Evolutionary conservation across 202 grass and related monocot genomes (phyloP).

Genomic region (Setaria viridis): DNA sequence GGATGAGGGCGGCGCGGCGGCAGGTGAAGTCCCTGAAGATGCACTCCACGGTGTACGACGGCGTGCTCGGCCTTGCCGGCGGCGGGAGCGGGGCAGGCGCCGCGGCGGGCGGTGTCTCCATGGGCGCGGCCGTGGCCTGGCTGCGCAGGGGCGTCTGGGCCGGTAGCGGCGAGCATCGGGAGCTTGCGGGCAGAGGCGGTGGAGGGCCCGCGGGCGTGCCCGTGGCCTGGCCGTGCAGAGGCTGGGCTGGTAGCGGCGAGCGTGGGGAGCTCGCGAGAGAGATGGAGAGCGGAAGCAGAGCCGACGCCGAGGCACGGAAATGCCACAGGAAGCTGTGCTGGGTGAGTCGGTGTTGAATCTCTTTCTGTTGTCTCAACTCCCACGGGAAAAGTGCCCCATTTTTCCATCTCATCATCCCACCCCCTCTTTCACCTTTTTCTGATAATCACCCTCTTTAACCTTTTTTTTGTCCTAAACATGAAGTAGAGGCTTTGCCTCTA

Average conservation of each 20-base stretch:
- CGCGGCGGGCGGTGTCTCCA: not conserved
- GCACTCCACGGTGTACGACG: not conserved
- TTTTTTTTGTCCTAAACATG: no score
- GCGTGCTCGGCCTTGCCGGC: not conserved
- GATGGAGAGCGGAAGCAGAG: not conserved
- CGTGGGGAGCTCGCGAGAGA: not conserved
- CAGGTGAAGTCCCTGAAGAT: not conserved
- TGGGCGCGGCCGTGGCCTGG: not conserved
- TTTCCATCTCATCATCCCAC: no score
- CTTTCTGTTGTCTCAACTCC: no score
- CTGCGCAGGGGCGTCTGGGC: not conserved
- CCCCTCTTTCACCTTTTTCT: no score
- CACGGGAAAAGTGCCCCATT: not conserved
- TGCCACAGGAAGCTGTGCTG: no score
- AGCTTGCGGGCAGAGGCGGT: not conserved
- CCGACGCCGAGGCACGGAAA: not conserved
- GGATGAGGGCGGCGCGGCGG: slow-evolving; percentile 7
- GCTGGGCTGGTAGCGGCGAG: not conserved
- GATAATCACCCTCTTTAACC: no score
- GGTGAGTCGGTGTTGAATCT: no score
- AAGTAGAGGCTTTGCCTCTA: no score
- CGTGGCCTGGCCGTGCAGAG: not conserved
- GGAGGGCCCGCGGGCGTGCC: not conserved
- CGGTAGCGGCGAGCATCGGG: not conserved
- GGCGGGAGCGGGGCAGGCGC: not conserved